phyloP scores from a whole-genome alignment of 371 early-diverging fungal species.

The Mucor circinelloides region DNA sequence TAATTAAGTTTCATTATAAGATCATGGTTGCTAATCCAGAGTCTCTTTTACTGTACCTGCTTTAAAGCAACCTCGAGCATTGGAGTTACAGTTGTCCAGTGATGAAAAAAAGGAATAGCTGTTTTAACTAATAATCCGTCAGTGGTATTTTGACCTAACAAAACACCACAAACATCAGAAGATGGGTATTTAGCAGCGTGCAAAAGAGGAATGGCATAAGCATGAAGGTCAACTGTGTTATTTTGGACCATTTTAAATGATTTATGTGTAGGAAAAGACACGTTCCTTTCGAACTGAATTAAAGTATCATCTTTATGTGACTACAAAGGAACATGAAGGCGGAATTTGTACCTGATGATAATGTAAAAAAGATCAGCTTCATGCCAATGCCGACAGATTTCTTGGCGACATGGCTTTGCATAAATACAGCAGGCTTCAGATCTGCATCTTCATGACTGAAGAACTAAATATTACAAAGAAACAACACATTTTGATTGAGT shows the following conservation, averaged over 20 bases:
- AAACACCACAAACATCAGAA: slow-evolving; percentile 69
- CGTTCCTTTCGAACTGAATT: background rate
- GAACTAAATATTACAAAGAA: too few relatives aligned
- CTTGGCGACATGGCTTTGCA: too few relatives aligned
- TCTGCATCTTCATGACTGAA: too few relatives aligned
- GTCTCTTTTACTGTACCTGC: slow-evolving; percentile 54
- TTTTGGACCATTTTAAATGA: background rate
- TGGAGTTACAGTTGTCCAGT: slow-evolving; percentile 75
- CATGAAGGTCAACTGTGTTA: slow-evolving; percentile 31
- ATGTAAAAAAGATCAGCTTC: too few relatives aligned
- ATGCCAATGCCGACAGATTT: too few relatives aligned
- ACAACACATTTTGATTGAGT: too few relatives aligned
- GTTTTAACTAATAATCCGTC: slow-evolving; percentile 48
- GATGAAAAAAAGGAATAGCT: slow-evolving; percentile 81
- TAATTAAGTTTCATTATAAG: slow-evolving; percentile 9
- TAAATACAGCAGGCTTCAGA: too few relatives aligned
- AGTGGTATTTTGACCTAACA: slow-evolving; percentile 52
- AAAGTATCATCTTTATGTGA: too few relatives aligned
- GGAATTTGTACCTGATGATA: too few relatives aligned
- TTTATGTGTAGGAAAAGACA: background rate
- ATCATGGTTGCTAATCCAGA: background rate
- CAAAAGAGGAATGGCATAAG: slow-evolving; percentile 73
- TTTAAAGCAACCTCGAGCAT: slow-evolving; percentile 80
- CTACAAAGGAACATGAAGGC: too few relatives aligned
- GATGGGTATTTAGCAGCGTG: slow-evolving; percentile 85